Evolutionary conservation across 805 yeast genomes (phyloP).

Genomic region (Sungouiozyma ichnusensis): DNA sequence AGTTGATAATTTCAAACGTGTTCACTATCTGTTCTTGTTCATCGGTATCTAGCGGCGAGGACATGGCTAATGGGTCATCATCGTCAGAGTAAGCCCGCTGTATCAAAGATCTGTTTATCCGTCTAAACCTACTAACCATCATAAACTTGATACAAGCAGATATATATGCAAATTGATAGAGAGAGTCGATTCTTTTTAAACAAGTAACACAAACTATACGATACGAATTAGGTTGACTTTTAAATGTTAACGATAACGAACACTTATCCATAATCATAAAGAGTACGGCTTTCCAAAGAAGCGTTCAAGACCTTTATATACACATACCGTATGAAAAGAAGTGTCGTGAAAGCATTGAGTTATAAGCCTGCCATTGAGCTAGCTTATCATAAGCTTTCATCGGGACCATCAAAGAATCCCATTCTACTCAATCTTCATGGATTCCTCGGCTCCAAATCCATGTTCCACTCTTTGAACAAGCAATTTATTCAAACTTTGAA

Average conservation of each 20-base stretch:
- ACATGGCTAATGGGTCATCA: constrained; percentile 1
- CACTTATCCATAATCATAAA: too few species aligned
- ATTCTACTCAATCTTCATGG: constrained; percentile 42
- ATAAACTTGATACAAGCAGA: background rate
- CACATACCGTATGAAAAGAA: background rate
- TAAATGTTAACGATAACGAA: too few species aligned
- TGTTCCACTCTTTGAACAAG: constrained; percentile 34
- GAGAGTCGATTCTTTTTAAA: too few species aligned
- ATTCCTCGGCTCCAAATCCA: constrained; percentile 39
- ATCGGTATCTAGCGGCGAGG: constrained; percentile 21
- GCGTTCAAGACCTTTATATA: too few species aligned
- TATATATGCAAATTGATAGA: too few species aligned
- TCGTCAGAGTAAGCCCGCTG: background rate
- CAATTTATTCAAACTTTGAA: constrained; percentile 25
- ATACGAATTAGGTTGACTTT: background rate
- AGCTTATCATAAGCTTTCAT: constrained; percentile 10
- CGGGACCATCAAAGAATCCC: constrained; percentile 16
- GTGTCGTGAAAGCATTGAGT: constrained; percentile 6
- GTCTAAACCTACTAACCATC: background rate
- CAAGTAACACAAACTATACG: too few species aligned
- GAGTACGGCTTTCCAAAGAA: too few species aligned
- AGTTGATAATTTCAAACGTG: constrained; percentile 17
- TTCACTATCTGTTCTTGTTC: constrained; percentile 27
- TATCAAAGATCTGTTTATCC: background rate
- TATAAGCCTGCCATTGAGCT: constrained; percentile 16